A percentile compares a stretch with the other conserved stretches of the same genome.
Conservation (phyloP, 495 filamentous ascomycete species). For the Penicillium malachiteum region DNA sequence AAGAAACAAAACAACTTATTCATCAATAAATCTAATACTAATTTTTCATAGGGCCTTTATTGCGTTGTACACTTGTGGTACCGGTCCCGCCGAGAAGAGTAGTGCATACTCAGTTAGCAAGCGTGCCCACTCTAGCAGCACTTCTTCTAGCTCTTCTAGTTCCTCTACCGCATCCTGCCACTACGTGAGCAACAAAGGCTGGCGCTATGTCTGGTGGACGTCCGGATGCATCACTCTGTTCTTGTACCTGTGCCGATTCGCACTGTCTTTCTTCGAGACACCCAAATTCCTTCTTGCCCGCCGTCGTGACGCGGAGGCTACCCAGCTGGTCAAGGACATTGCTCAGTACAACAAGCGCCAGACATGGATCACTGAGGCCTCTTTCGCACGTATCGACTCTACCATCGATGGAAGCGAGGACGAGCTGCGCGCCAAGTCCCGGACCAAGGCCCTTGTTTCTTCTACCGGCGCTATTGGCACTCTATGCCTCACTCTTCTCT, state of each 20-base stretch:
- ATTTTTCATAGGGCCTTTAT: slow-evolving; percentile 22
- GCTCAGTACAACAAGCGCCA: slow-evolving; percentile 19
- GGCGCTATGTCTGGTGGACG: slow-evolving; percentile 29
- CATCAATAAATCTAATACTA: not conserved
- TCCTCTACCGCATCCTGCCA: slow-evolving; percentile 28
- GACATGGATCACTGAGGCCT: slow-evolving; percentile 26
- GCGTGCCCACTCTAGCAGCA: slow-evolving; percentile 2
- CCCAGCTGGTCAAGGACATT: slow-evolving; percentile 24
- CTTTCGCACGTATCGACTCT: slow-evolving; percentile 18
- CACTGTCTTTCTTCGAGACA: slow-evolving; percentile 56
- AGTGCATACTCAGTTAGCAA: slow-evolving; percentile 3
- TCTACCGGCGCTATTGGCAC: slow-evolving; percentile 6
- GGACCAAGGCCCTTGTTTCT: slow-evolving; percentile 2
- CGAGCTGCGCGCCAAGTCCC: slow-evolving; percentile 9
- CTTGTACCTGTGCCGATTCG: slow-evolving; percentile 26
- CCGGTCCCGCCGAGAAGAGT: slow-evolving; percentile 24
- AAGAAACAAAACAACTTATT: not conserved
- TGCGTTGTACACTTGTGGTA: slow-evolving; percentile 37
- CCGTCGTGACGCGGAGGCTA: slow-evolving; percentile 24
- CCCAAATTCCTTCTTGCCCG: slow-evolving; percentile 25
- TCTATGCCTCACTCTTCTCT: slow-evolving; percentile 11
- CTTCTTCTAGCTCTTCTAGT: not conserved
- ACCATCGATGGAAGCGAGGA: slow-evolving; percentile 9
- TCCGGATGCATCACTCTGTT: slow-evolving; percentile 29
- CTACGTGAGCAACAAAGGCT: slow-evolving; percentile 30